A percentile compares a stretch with the other conserved stretches of the same genome.
phyloP scores from a whole-genome alignment of 2,329 filamentous ascomycete genomes.

The Thelonectria rubi region DNA sequence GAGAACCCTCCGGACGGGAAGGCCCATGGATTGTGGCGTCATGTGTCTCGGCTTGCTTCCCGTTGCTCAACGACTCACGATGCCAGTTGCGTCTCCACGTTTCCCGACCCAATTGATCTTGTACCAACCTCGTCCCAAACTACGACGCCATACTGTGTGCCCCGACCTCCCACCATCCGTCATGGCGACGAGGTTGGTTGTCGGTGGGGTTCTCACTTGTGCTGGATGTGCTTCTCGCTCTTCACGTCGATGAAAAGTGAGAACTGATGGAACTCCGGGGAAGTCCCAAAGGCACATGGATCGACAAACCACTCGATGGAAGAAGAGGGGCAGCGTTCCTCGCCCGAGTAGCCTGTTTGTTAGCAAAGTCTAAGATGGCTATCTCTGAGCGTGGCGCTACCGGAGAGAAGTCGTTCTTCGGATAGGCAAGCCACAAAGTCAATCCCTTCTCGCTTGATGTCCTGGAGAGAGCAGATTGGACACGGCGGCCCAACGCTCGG shows the following conservation, averaged over 20 bases:
- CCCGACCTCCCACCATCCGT: not conserved
- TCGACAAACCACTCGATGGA: conserved; percentile 1
- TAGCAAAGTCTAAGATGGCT: not conserved
- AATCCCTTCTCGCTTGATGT: conserved; percentile 5
- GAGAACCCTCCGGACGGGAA: not conserved
- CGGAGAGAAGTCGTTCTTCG: not conserved
- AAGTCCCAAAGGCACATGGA: not conserved
- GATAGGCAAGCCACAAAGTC: conserved; percentile 16
- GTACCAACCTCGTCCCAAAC: conserved; percentile 6
- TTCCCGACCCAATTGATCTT: not conserved
- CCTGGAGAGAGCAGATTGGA: conserved; percentile 6
- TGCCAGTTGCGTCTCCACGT: conserved; percentile 11
- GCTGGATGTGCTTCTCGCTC: not conserved
- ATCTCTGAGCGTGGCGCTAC: not conserved
- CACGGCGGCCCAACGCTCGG: not conserved
- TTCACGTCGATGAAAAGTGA: conserved; percentile 12
- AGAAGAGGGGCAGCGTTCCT: not conserved
- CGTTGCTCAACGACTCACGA: conserved; percentile 24
- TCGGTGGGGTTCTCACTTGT: not conserved
- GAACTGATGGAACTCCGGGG: conserved; percentile 18
- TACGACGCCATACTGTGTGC: conserved; percentile 16
- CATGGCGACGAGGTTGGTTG: conserved; percentile 13
- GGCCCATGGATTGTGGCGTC: conserved; percentile 29
- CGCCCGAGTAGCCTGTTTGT: not conserved
- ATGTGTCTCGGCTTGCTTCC: conserved; percentile 31